Evolutionary conservation across 331 rosid species (phyloP).

Genomic region (Pyracantha coccinea): DNA sequence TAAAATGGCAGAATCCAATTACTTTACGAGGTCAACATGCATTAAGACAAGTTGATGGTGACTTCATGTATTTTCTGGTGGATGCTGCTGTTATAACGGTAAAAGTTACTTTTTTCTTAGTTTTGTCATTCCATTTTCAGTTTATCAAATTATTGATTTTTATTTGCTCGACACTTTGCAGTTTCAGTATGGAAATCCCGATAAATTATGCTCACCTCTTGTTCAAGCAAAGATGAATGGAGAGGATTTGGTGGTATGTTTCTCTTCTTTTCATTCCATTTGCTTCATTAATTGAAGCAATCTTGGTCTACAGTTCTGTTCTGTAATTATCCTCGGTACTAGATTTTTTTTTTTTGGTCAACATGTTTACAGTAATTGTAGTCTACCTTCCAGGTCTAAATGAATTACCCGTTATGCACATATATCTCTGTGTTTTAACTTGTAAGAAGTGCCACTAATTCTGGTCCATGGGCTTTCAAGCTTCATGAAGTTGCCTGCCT

Average conservation of each 20-base stretch:
- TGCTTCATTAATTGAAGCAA: slow-evolving; percentile 8
- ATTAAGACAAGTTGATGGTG: no score
- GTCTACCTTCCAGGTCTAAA: not conserved
- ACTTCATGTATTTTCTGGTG: slow-evolving; percentile 77
- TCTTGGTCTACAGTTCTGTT: not conserved
- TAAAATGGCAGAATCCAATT: no score
- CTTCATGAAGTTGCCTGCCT: not conserved
- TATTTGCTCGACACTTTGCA: slow-evolving; percentile 28
- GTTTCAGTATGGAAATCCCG: slow-evolving; percentile 97
- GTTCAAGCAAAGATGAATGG: slow-evolving; percentile 71
- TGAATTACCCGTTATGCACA: not conserved
- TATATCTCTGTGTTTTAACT: not conserved
- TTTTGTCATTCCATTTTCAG: not conserved
- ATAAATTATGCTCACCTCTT: slow-evolving; percentile 61
- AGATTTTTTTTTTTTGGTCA: not conserved
- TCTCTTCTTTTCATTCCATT: slow-evolving; percentile 12
- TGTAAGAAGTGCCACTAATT: not conserved
- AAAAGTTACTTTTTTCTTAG: slow-evolving; percentile 9
- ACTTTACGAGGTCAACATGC: no score
- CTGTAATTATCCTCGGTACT: not conserved
- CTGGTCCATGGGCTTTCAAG: not conserved
- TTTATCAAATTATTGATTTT: slow-evolving; percentile 6
- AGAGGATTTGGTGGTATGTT: slow-evolving; percentile 78
- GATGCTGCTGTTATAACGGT: slow-evolving; percentile 80
- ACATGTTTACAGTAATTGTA: not conserved